Percentiles rank a stretch among this genome's conserved stretches.
These are phyloP conservation scores for Chamaecyparis obtusa DNA, from an alignment of 75 land plant genomes.

Conservation along the genomic window DNA sequence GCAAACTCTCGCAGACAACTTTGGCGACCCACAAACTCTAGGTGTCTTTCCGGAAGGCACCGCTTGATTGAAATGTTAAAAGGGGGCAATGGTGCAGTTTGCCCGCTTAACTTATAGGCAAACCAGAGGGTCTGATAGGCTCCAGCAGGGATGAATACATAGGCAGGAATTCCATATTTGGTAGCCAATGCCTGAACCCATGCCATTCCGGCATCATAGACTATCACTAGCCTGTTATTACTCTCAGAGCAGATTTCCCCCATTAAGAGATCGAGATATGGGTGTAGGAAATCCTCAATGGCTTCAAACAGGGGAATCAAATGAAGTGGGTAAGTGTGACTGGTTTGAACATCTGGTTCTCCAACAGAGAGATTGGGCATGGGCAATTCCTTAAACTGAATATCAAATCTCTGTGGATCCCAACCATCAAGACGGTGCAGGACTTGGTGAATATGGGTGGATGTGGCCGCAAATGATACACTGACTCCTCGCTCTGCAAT, in stretches of 20 bases:
- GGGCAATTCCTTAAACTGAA: conserved; percentile 34
- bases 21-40: background rate
- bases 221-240: conserved; percentile 19
- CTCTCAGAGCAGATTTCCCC: conserved; percentile 11
- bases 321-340: conserved; percentile 34
- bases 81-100: background rate
- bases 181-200: background rate
- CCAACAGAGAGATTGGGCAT: conserved; percentile 15
- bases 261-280: conserved; percentile 10
- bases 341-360: conserved; percentile 17
- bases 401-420: conserved; percentile 1
- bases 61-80: background rate
- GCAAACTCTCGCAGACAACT: no score
- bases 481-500: conserved; percentile 22
- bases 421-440: conserved; percentile 22
- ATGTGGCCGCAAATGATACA: conserved; percentile 25
- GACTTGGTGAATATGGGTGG: conserved; percentile 42
- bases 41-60: background rate
- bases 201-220: conserved; percentile 32
- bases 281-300: conserved; percentile 20
- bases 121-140: background rate
- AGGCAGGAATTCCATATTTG: background rate
- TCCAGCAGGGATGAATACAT: background rate
- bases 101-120: no score
- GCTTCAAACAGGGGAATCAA: conserved; percentile 32